Conservation (phyloP, 495 filamentous ascomycete genomes). For the Tetracladium marchalianum region DNA sequence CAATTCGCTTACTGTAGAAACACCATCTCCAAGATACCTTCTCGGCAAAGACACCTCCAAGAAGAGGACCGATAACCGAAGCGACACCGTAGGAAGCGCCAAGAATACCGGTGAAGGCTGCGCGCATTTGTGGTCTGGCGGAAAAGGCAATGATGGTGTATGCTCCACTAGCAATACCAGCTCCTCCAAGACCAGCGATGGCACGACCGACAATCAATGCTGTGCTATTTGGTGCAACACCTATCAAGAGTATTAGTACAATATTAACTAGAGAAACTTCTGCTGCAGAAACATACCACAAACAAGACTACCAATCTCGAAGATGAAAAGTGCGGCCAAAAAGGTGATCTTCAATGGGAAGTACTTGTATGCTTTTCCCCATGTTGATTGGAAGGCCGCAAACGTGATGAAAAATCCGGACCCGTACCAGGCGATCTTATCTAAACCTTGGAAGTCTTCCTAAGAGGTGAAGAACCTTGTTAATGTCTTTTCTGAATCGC, state of each 20-base stretch:
- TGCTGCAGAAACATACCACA: conserved; percentile 39
- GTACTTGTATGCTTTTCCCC: conserved; percentile 27
- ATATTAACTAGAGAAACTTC: not conserved
- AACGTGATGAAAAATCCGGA: conserved; percentile 44
- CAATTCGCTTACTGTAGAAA: conserved; percentile 8
- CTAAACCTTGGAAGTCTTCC: conserved; percentile 33
- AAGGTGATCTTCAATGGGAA: conserved; percentile 48
- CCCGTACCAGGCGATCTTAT: conserved; percentile 46
- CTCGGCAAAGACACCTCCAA: conserved; percentile 43
- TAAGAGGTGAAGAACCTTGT: too few relatives aligned
- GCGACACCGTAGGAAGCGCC: conserved; percentile 54
- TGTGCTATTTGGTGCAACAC: conserved; percentile 59
- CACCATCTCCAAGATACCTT: conserved; percentile 27
- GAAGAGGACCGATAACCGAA: conserved; percentile 50
- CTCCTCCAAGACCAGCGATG: conserved; percentile 69
- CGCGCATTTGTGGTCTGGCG: conserved; percentile 59
- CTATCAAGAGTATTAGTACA: conserved; percentile 12
- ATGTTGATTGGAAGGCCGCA: conserved; percentile 36
- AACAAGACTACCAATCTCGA: conserved; percentile 74
- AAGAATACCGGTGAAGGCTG: conserved; percentile 43
- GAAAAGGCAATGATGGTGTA: conserved; percentile 71
- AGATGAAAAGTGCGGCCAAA: conserved; percentile 62
- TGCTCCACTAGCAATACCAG: conserved; percentile 74
- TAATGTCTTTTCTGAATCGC: conserved; percentile 9
- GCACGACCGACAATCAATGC: conserved; percentile 78